Evolutionary conservation across 2,329 filamentous ascomycete genomes (phyloP).

Genomic region (Herpotrichia juniperi): DNA sequence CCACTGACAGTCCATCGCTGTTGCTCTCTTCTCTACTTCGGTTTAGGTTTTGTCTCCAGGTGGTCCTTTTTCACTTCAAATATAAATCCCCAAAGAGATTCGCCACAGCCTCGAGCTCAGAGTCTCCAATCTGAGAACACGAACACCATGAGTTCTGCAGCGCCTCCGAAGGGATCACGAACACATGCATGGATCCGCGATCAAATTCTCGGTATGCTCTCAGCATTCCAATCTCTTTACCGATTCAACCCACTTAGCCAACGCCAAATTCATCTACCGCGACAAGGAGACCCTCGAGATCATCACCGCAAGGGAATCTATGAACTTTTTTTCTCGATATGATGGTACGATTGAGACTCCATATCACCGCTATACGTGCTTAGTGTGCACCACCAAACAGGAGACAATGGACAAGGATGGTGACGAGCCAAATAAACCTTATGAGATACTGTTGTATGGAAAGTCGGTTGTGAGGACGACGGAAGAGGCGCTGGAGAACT

Average conservation of each 20-base stretch:
- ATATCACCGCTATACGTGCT: neutral
- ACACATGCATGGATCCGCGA: slow-evolving; percentile 6
- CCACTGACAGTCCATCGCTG: too few relatives aligned
- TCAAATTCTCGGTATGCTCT: slow-evolving; percentile 5
- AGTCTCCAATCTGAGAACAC: too few relatives aligned
- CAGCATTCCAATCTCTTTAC: neutral
- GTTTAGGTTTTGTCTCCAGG: too few relatives aligned
- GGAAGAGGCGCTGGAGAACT: neutral
- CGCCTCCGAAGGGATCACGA: neutral
- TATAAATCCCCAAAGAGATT: too few relatives aligned
- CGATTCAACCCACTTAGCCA: slow-evolving; percentile 2
- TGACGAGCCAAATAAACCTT: neutral
- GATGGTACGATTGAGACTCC: neutral
- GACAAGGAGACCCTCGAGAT: neutral
- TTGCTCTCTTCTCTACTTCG: too few relatives aligned
- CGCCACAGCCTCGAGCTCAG: too few relatives aligned
- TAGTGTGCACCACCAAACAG: neutral
- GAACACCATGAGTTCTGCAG: neutral
- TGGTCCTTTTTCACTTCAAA: too few relatives aligned
- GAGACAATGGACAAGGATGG: neutral
- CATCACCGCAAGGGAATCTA: slow-evolving; percentile 1
- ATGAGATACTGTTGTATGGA: neutral
- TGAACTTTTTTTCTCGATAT: neutral
- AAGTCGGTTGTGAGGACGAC: neutral
- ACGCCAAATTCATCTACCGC: slow-evolving; percentile 3